Conservation (phyloP, 257 asterid species). For the Hygrophila difformis region DNA sequence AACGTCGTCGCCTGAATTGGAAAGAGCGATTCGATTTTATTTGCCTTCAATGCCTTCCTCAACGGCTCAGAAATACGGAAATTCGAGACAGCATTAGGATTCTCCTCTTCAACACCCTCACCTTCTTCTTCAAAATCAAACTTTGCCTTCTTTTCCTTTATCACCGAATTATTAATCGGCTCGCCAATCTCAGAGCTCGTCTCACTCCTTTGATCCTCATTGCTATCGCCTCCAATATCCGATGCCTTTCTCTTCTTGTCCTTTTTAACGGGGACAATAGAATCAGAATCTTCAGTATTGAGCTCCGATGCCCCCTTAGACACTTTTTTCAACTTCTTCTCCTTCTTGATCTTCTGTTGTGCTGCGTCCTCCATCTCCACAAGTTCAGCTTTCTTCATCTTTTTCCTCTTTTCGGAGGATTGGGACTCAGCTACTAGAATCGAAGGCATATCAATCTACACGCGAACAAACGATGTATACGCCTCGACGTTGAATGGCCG, state of each 20-base stretch:
- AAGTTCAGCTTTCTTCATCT: conserved; percentile 29
- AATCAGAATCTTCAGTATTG: conserved; percentile 32
- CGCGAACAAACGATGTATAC: too few relatives aligned
- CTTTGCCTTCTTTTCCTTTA: conserved; percentile 44
- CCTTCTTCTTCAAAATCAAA: conserved; percentile 13
- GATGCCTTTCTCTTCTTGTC: conserved; percentile 63
- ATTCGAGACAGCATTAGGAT: conserved; percentile 53
- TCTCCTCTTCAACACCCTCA: conserved; percentile 31
- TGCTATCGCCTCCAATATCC: conserved; percentile 32
- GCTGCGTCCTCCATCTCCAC: conserved; percentile 28
- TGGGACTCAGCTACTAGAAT: conserved; percentile 25
- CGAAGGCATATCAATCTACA: conserved; percentile 45
- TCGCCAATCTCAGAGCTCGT: conserved; percentile 74
- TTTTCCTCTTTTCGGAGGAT: conserved; percentile 50
- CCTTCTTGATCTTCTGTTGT: conserved; percentile 42
- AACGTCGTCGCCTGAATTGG: conserved; percentile 92
- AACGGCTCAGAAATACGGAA: conserved; percentile 64
- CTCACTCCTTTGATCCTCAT: conserved; percentile 52
- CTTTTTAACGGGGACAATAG: conserved; percentile 26
- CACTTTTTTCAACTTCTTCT: conserved; percentile 57
- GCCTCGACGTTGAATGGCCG: too few relatives aligned
- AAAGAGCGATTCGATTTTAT: conserved; percentile 60
- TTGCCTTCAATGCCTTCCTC: conserved; percentile 42
- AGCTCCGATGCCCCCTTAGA: conserved; percentile 37
- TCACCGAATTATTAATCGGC: conserved; percentile 35